These are phyloP conservation scores for Afroboletus lepidellus DNA, from an alignment of 1,284 basidiomycete genomes.

Conservation along the genomic window DNA sequence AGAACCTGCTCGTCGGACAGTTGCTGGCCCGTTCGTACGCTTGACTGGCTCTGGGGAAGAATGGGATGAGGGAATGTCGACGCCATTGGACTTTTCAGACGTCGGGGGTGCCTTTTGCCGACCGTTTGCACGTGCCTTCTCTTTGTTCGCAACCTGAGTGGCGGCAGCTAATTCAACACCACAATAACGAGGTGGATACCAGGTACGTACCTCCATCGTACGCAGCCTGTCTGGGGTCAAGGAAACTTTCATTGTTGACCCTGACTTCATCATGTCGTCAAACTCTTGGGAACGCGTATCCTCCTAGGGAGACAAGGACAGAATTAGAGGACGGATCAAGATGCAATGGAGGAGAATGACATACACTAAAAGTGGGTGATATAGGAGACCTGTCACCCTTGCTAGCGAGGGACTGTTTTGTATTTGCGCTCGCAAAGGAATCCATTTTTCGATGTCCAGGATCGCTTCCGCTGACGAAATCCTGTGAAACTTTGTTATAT, in stretches of 20 bases:
- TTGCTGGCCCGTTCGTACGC: constrained; percentile 34
- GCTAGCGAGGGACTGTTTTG: constrained; percentile 38
- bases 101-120: constrained; percentile 30
- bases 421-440: constrained; percentile 51
- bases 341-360: constrained; percentile 12
- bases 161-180: constrained; percentile 23
- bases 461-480: constrained; percentile 40
- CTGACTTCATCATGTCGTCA: constrained; percentile 85
- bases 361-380: constrained; percentile 36
- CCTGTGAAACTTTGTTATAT: constrained; percentile 43
- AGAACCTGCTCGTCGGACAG: constrained; percentile 58
- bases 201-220: constrained; percentile 76
- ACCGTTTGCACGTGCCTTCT: constrained; percentile 49
- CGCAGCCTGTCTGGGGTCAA: constrained; percentile 89
- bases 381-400: constrained; percentile 35
- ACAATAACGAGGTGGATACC: constrained; percentile 29
- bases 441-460: constrained; percentile 51
- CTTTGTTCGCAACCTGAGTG: constrained; percentile 62
- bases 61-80: constrained; percentile 14
- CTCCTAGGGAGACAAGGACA: constrained; percentile 38
- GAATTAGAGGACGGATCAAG: constrained; percentile 1
- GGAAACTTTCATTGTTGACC: constrained; percentile 90
- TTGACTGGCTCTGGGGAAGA: constrained; percentile 25
- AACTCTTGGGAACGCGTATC: constrained; percentile 72
- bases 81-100: constrained; percentile 26